Evolutionary conservation across 192 early-diverging fungal genomes (phyloP).

Genomic region (Radiomyces spectabilis): DNA sequence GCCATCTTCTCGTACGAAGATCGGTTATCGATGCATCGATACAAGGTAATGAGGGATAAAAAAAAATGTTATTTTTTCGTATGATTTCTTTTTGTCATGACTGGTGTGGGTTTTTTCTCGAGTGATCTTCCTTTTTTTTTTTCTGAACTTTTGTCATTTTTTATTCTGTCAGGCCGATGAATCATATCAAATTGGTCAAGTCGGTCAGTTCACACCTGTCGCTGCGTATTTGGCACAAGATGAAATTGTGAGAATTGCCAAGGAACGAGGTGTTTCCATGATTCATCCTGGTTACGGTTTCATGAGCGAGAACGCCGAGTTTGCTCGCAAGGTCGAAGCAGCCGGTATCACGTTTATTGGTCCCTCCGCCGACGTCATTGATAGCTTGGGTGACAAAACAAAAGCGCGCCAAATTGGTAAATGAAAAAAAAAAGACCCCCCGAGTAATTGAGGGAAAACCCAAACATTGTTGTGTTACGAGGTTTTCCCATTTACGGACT

Average conservation of each 20-base stretch:
- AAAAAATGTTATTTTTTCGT: neutral
- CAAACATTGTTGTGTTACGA: no score
- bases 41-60: slow-evolving; percentile 54
- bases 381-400: slow-evolving; percentile 90
- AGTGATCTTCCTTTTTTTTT: neutral
- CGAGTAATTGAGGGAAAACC: no score
- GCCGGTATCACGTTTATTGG: slow-evolving; percentile 93
- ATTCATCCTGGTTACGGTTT: slow-evolving; percentile 98
- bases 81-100: neutral
- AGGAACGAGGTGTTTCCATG: slow-evolving; percentile 68
- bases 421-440: slow-evolving; percentile 3
- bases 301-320: slow-evolving; percentile 87
- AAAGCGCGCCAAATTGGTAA: slow-evolving; percentile 80
- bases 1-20: slow-evolving; percentile 91
- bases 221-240: slow-evolving; percentile 93
- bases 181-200: slow-evolving; percentile 88
- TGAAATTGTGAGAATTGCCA: slow-evolving; percentile 86
- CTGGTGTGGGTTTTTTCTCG: neutral
- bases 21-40: slow-evolving; percentile 85
- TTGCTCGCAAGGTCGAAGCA: slow-evolving; percentile 81
- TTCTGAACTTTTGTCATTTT: slow-evolving; percentile 2
- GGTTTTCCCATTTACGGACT: no score
- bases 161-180: slow-evolving; percentile 67
- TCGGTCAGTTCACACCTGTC: slow-evolving; percentile 78
- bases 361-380: slow-evolving; percentile 77